phyloP scores from a whole-genome alignment of 2,329 filamentous ascomycete genomes.

The Colletotrichum spaethianum region DNA sequence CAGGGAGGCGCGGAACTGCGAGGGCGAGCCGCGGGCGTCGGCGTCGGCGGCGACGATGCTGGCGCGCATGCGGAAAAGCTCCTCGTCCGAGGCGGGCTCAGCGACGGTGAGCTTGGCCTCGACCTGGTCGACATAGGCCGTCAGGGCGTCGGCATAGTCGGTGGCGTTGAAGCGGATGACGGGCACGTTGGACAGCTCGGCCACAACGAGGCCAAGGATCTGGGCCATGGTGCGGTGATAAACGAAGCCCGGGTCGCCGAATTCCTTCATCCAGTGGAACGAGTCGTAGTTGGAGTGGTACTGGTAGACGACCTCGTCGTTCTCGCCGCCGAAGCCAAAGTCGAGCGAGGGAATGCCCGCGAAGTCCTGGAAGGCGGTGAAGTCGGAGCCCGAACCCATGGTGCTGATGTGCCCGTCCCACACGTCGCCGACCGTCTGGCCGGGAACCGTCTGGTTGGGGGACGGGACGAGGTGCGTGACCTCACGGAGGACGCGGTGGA shows the following conservation, averaged over 20 bases:
- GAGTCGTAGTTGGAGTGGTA: slow-evolving; percentile 96
- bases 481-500: slow-evolving; percentile 81
- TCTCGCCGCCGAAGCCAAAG: slow-evolving; percentile 67
- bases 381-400: slow-evolving; percentile 82
- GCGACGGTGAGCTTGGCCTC: slow-evolving; percentile 61
- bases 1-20: slow-evolving; percentile 58
- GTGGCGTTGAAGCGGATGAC: slow-evolving; percentile 75
- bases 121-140: slow-evolving; percentile 65
- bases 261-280: slow-evolving; percentile 89
- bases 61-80: slow-evolving; percentile 46
- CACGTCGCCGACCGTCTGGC: slow-evolving; percentile 79
- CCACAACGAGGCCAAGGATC: slow-evolving; percentile 73
- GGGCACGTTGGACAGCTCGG: slow-evolving; percentile 72
- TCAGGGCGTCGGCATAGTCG: slow-evolving; percentile 73
- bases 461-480: slow-evolving; percentile 75
- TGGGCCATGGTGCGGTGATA: slow-evolving; percentile 79
- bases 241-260: slow-evolving; percentile 77
- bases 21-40: slow-evolving; percentile 51
- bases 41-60: slow-evolving; percentile 39
- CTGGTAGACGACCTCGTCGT: slow-evolving; percentile 74
- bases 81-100: slow-evolving; percentile 46
- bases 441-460: slow-evolving; percentile 81
- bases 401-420: slow-evolving; percentile 75
- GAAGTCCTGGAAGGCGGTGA: slow-evolving; percentile 81
- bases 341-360: slow-evolving; percentile 77